A percentile compares a stretch with the other conserved stretches of the same genome.
Evolutionary conservation across 202 grass and related monocot species (phyloP).

Genomic region (Panicum virgatum): DNA sequence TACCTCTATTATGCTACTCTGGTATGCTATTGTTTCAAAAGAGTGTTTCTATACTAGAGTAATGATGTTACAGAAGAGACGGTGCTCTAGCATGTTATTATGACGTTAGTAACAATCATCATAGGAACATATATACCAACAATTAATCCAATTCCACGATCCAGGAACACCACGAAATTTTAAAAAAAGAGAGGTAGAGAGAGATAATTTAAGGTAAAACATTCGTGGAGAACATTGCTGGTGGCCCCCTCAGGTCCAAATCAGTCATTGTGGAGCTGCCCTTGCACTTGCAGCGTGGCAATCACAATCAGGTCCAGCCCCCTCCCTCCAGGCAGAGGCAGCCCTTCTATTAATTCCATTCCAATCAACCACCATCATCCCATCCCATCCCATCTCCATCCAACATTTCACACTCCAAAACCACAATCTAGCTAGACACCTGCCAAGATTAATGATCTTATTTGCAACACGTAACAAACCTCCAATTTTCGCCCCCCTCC

Average conservation of each 20-base stretch:
- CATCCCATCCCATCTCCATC: constrained; percentile 12
- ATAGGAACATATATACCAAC: not conserved
- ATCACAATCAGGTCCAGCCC: constrained; percentile 37
- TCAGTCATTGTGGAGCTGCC: not conserved
- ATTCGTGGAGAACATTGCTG: not conserved
- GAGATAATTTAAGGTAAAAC: not conserved
- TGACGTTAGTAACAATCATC: not conserved
- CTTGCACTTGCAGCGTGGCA: constrained; percentile 1
- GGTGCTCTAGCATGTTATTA: no score
- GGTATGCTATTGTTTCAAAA: no score
- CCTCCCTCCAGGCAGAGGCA: no score
- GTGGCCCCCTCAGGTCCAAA: not conserved
- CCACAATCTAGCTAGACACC: not conserved
- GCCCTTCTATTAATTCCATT: constrained; percentile 35
- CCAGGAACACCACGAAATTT: not conserved
- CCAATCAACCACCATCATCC: constrained; percentile 18
- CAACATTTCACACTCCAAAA: not conserved
- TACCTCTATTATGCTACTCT: no score
- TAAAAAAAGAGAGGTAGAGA: not conserved
- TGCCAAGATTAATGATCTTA: not conserved
- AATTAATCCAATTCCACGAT: no score
- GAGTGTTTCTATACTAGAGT: no score
- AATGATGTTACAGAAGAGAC: no score
- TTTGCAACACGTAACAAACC: constrained; percentile 20
- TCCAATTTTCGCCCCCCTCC: not conserved